These are phyloP conservation scores for Kwoniella shivajii DNA, from an alignment of 1,284 basidiomycete species.

Conservation along the genomic window DNA sequence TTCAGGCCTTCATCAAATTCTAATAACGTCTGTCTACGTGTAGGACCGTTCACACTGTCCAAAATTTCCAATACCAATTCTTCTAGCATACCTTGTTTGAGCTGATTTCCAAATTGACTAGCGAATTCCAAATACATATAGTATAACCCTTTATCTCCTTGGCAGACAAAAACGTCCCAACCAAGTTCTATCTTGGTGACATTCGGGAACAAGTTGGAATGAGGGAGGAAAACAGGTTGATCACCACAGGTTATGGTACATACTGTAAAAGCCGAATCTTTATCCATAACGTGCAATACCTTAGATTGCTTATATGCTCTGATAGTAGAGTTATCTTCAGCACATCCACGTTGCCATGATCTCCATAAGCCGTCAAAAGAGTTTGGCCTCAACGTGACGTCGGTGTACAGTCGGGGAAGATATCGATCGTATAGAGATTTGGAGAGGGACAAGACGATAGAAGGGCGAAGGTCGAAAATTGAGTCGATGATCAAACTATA, in stretches of 20 bases:
- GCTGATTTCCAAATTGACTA: not conserved
- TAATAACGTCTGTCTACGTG: not conserved
- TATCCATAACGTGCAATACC: not conserved
- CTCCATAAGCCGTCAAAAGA: conserved; percentile 1
- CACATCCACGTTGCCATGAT: not conserved
- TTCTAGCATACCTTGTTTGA: not conserved
- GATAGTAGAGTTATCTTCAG: conserved; percentile 2
- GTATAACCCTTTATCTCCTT: not conserved
- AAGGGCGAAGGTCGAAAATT: not conserved
- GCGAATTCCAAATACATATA: not conserved
- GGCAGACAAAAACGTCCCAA: not conserved
- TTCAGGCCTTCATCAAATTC: not conserved
- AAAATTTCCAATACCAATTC: not conserved
- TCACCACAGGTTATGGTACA: not conserved
- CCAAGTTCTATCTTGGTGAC: not conserved
- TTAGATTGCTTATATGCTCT: not conserved
- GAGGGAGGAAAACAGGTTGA: conserved; percentile 2
- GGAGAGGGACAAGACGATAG: not conserved
- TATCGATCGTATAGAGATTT: not conserved
- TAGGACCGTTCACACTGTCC: not conserved
- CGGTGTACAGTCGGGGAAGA: not conserved
- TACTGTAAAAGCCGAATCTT: not conserved
- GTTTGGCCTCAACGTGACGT: not conserved
- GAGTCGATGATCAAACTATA: not conserved
- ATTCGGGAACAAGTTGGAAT: not conserved